Evolutionary conservation across 768 basidiomycete genomes (phyloP).

Genomic region (Lactarius pseudohatsudake): DNA sequence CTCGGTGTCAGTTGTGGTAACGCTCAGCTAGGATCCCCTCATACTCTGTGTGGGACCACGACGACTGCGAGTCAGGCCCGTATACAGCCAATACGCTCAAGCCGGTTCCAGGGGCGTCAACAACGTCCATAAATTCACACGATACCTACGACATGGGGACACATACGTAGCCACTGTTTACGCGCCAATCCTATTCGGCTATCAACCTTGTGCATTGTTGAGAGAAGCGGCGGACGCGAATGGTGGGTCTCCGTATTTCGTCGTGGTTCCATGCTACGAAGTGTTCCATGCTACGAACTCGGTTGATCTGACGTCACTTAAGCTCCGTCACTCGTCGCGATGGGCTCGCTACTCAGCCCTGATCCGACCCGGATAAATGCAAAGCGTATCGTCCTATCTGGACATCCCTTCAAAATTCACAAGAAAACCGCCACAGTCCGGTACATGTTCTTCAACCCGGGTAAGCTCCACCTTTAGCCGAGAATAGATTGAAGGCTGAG

Average conservation of each 20-base stretch:
- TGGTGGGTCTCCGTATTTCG: constrained; percentile 44
- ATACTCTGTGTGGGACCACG: constrained; percentile 88
- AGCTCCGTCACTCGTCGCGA: constrained; percentile 86
- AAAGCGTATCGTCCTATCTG: constrained; percentile 93
- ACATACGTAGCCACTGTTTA: constrained; percentile 86
- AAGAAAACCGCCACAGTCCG: constrained; percentile 96
- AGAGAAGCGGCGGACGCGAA: constrained; percentile 65
- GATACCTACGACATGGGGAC: constrained; percentile 79
- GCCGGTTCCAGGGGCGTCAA: constrained; percentile 91
- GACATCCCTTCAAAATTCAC: constrained; percentile 96
- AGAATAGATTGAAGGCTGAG: background rate
- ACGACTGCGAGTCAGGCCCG: constrained; percentile 77
- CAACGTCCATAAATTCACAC: constrained; percentile 96
- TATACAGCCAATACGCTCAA: constrained; percentile 89
- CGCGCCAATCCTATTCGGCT: constrained; percentile 86
- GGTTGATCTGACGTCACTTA: constrained; percentile 19
- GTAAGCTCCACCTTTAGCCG: constrained; percentile 41
- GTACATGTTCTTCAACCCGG: constrained; percentile 97
- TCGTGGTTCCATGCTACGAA: background rate
- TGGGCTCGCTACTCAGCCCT: constrained; percentile 81
- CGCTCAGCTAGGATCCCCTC: constrained; percentile 66
- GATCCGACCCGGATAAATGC: constrained; percentile 90
- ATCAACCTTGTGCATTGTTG: constrained; percentile 74
- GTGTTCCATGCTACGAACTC: background rate
- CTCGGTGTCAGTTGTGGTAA: background rate